Base-by-base conservation (phyloP, 2,329 filamentous ascomycete species). In the Tolypocladium cylindrosporum region DNA sequence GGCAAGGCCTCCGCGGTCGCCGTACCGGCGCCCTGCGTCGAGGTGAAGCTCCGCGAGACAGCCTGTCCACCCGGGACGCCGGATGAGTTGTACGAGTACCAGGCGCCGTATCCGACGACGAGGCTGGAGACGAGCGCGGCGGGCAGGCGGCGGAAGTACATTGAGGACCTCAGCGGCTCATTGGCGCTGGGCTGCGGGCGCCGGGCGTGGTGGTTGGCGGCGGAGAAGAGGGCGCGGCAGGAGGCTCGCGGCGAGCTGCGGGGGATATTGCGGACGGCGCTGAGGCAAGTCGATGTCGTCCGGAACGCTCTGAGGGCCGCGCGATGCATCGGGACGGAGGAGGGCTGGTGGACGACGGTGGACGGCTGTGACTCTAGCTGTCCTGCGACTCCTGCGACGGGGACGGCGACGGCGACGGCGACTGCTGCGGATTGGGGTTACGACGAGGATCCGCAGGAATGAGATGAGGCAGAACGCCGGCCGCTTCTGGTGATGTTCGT, bases 121-220 rank as follows among this genome's bases (percentile, higher is more conserved):
- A 90, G 78, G 68, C 84, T 84, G 61, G 88, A 87, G 59, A 88
- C 79, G 59, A 91, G 72, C 60, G 85, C 87, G 64, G 84, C 77
- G 6, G 83, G 83, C 63, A 89, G 78, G 64, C 85, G 81, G 62
- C 89, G 86, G 68, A 87, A 74, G 73, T 89, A 87, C 89, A 93
- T 92, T 64, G 88, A 89, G 64, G 86, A 86, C 63, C 77, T 81
- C 58, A 88, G 75, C 58, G 82, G 77, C 62, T 75, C 73, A 70
- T 66, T 75, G 74, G 68, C 80, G 77, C 63, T 75, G 68, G 64
- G 73, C 71, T 60, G 73, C 71, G 59, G 60, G 65, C 61, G 59
- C 61, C 65, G 57, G 63, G 62, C 51, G 54, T 60, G 59, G 41
- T 57, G 58, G 41, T 57, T 60, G 52, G 59, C 60, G 54, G 60